Evolutionary conservation across 495 filamentous ascomycete species (phyloP).

Genomic region (Daldinia bambusicola): DNA sequence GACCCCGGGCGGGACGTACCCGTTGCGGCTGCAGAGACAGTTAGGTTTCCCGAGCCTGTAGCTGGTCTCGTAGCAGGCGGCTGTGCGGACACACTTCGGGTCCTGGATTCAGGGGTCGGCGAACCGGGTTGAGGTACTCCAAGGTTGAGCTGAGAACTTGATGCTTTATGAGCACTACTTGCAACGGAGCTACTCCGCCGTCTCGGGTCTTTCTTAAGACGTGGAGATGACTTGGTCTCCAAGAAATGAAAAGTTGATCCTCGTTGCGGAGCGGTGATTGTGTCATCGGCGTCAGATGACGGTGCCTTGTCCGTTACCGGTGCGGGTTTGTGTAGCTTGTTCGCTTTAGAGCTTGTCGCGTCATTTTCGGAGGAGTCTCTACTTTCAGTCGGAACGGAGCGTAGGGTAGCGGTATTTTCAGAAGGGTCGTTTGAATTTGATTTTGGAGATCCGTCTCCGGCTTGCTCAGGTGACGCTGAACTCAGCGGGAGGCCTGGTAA

Average conservation of each 20-base stretch:
- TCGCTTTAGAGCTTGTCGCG: conserved; percentile 4
- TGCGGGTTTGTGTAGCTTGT: conserved; percentile 39
- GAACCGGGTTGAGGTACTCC: conserved; percentile 37
- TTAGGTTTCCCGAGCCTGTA: conserved; percentile 41
- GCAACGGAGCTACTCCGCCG: conserved; percentile 45
- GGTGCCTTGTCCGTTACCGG: conserved; percentile 26
- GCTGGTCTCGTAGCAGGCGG: conserved; percentile 39
- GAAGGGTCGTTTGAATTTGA: conserved; percentile 13
- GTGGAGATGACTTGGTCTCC: conserved; percentile 42
- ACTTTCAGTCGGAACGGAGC: conserved; percentile 13
- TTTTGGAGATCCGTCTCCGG: neutral
- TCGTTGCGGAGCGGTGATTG: conserved; percentile 29
- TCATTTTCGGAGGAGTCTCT: conserved; percentile 27
- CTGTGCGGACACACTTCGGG: conserved; percentile 56
- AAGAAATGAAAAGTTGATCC: conserved; percentile 39
- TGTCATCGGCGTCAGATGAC: conserved; percentile 17
- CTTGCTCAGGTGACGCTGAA: conserved; percentile 10
- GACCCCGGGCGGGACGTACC: conserved; percentile 41
- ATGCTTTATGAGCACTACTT: conserved; percentile 26
- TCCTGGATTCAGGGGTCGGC: conserved; percentile 42
- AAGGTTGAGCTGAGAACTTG: conserved; percentile 27
- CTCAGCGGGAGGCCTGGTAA: conserved; percentile 31
- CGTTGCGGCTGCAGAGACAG: conserved; percentile 39
- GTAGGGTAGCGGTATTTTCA: conserved; percentile 17
- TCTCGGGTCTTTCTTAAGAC: conserved; percentile 44